Evolutionary conservation across 352 stramenopile species (phyloP).

Genomic region (Pythium volutum): DNA sequence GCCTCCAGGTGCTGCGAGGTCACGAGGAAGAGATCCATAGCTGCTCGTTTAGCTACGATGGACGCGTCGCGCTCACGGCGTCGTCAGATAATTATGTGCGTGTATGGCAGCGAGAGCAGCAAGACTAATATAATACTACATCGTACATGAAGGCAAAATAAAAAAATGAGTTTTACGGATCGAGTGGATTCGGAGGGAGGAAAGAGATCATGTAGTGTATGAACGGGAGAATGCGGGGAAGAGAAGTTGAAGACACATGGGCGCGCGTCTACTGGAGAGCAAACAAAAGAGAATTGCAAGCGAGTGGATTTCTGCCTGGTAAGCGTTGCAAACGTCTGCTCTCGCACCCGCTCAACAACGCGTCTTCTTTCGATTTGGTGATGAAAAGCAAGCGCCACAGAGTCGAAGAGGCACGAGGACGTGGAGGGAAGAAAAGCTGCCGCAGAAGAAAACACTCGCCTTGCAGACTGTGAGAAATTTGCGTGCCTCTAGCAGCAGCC

Average conservation of each 20-base stretch:
- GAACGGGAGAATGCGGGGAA: slow-evolving; percentile 4
- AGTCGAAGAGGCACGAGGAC: slow-evolving; percentile 3
- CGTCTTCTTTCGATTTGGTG: slow-evolving; percentile 5
- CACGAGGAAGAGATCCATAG: slow-evolving; percentile 69
- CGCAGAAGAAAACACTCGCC: neutral
- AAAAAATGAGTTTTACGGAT: neutral
- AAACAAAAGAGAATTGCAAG: slow-evolving; percentile 29
- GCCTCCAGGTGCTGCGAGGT: slow-evolving; percentile 49
- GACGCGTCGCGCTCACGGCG: slow-evolving; percentile 36
- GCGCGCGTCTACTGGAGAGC: slow-evolving; percentile 22
- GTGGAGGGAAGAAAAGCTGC: slow-evolving; percentile 7
- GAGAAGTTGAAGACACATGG: slow-evolving; percentile 18
- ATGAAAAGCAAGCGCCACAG: slow-evolving; percentile 5
- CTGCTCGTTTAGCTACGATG: slow-evolving; percentile 66
- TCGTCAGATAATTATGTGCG: slow-evolving; percentile 71
- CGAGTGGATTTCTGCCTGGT: slow-evolving; percentile 18
- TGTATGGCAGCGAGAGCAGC: slow-evolving; percentile 38
- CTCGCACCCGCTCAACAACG: neutral
- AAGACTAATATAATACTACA: slow-evolving; percentile 10
- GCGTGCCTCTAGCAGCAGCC: slow-evolving; percentile 71
- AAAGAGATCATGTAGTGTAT: neutral
- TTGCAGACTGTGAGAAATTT: slow-evolving; percentile 9
- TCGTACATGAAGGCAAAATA: neutral
- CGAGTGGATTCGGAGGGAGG: neutral
- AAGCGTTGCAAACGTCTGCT: slow-evolving; percentile 7